Evolutionary conservation across 495 filamentous ascomycete species (phyloP).

Genomic region (Tuber brumale): DNA sequence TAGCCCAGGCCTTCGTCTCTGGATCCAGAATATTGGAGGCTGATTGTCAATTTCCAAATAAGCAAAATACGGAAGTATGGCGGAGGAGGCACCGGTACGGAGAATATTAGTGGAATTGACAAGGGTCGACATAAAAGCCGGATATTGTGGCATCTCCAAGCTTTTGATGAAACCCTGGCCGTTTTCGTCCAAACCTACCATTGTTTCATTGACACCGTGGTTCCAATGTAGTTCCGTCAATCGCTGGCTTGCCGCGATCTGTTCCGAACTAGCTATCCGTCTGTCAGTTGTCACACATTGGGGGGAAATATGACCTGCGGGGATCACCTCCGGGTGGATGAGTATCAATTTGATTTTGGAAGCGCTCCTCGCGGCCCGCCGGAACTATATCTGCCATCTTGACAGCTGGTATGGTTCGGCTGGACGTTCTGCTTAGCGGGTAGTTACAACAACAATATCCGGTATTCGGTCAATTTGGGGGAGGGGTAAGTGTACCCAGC

Average conservation of each 20-base stretch:
- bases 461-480: neutral
- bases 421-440: neutral
- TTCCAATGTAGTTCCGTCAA: neutral
- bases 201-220: neutral
- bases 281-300: no score
- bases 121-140: neutral
- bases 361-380: no score
- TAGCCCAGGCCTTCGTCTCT: neutral
- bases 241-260: no score
- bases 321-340: no score
- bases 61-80: neutral
- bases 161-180: neutral
- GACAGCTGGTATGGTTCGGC: neutral
- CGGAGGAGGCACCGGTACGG: neutral
- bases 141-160: neutral
- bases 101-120: neutral
- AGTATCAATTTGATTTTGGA: no score
- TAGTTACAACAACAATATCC: neutral
- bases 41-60: neutral
- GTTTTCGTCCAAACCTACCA: neutral
- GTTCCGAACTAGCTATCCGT: no score
- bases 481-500: neutral
- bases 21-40: conserved; percentile 1
- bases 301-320: no score
- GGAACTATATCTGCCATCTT: no score